phyloP scores from a whole-genome alignment of 805 yeast species.

The Pichia paraexigua region DNA sequence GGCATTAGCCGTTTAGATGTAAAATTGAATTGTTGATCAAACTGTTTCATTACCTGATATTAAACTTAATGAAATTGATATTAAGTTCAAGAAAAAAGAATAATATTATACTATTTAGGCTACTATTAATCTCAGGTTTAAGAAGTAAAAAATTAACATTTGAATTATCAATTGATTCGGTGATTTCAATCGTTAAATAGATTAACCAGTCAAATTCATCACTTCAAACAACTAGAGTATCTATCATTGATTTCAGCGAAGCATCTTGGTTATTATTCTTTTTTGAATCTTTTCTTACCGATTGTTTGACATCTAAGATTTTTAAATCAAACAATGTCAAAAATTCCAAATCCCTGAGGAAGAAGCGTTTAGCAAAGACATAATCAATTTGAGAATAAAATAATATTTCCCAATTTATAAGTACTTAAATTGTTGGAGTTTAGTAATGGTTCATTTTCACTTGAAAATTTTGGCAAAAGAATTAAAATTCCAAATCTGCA shows the following conservation, averaged over 20 bases:
- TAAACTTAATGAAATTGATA: not conserved
- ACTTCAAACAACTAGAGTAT: no score
- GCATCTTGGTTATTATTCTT: no score
- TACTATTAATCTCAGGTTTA: constrained; percentile 6
- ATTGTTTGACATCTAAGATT: not conserved
- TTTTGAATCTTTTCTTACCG: not conserved
- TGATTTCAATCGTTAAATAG: constrained; percentile 4
- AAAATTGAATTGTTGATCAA: constrained; percentile 10
- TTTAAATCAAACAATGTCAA: not conserved
- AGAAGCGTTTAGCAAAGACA: no score
- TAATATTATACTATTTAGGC: not conserved
- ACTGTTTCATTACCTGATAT: constrained; percentile 4
- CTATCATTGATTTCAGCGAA: no score
- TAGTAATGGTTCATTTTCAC: not conserved
- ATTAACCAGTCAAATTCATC: no score
- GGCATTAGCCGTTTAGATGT: no score
- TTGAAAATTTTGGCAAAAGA: not conserved
- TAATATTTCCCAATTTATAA: no score
- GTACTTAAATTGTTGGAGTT: not conserved
- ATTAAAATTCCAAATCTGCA: no score
- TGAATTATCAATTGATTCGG: not conserved
- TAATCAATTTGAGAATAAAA: not conserved
- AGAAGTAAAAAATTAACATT: not conserved
- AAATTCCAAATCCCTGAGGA: no score
- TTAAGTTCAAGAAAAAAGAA: not conserved